Evolutionary conservation across 352 stramenopile genomes (phyloP).

Genomic region (Pythium biforme): DNA sequence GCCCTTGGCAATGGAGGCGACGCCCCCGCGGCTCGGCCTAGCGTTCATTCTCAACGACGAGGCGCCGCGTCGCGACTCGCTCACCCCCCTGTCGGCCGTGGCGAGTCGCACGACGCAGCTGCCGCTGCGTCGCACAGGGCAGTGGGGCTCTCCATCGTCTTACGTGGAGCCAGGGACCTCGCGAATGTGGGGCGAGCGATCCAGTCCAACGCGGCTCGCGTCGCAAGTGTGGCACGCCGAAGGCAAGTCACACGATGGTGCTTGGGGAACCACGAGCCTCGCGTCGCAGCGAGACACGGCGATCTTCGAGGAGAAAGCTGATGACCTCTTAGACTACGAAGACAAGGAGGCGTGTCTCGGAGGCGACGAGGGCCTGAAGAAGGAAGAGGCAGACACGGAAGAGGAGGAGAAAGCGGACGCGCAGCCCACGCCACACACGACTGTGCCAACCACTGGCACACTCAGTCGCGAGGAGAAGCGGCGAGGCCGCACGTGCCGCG

Average conservation of each 20-base stretch:
- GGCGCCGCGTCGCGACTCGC: background rate
- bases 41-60: conserved; percentile 10
- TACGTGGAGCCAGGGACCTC: background rate
- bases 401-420: background rate
- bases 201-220: background rate
- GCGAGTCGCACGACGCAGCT: background rate
- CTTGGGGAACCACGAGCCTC: background rate
- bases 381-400: background rate
- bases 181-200: background rate
- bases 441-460: background rate
- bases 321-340: too few relatives aligned
- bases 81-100: background rate
- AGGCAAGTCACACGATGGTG: background rate
- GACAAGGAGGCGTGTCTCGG: too few relatives aligned
- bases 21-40: background rate
- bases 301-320: background rate
- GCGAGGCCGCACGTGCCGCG: conserved; percentile 27
- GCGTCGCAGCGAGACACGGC: background rate
- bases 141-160: background rate
- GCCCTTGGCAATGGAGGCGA: background rate
- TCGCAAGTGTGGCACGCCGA: background rate
- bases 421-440: background rate
- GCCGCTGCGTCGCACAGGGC: background rate
- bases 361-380: background rate
- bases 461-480: conserved; percentile 15